Conservation (phyloP, 2,329 filamentous ascomycete species). For the Pseudogymnoascus sp. region DNA sequence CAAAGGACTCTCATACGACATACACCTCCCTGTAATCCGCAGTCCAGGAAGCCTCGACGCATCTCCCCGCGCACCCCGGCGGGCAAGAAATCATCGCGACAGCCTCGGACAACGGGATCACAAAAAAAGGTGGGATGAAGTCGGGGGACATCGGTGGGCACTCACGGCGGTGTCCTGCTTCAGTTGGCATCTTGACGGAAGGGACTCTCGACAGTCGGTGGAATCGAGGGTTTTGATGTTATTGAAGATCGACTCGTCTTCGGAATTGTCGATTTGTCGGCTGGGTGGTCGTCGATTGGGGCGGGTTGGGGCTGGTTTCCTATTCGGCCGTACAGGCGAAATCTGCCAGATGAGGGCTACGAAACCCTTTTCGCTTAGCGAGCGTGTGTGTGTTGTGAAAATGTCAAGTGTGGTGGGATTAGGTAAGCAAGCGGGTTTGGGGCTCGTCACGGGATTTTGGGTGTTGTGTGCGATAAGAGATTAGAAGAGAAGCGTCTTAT, state of each 20-base stretch:
- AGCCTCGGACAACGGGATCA: neutral
- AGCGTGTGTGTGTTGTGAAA: too few species aligned
- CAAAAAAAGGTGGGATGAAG: conserved; percentile 12
- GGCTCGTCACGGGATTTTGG: neutral
- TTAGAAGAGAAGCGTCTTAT: neutral
- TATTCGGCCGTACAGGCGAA: conserved; percentile 5
- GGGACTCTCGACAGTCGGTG: conserved; percentile 39
- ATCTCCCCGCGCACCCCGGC: neutral
- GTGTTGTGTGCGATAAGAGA: neutral
- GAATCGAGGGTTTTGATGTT: conserved; percentile 27
- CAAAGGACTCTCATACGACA: conserved; percentile 18
- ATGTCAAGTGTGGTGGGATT: too few species aligned
- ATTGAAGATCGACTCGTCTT: conserved; percentile 6
- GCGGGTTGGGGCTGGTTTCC: conserved; percentile 1
- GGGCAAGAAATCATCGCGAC: conserved; percentile 12
- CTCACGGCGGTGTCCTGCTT: conserved; percentile 84
- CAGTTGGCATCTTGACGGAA: conserved; percentile 74
- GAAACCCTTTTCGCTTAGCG: conserved; percentile 5
- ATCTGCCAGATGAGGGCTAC: neutral
- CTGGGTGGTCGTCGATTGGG: conserved; percentile 2
- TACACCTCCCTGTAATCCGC: conserved; percentile 2
- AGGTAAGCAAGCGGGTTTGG: neutral
- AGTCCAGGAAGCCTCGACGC: neutral
- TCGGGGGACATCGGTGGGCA: conserved; percentile 33
- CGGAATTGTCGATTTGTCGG: conserved; percentile 5